phyloP scores from a whole-genome alignment of 805 yeast genomes.

The Candida hispaniensis region DNA sequence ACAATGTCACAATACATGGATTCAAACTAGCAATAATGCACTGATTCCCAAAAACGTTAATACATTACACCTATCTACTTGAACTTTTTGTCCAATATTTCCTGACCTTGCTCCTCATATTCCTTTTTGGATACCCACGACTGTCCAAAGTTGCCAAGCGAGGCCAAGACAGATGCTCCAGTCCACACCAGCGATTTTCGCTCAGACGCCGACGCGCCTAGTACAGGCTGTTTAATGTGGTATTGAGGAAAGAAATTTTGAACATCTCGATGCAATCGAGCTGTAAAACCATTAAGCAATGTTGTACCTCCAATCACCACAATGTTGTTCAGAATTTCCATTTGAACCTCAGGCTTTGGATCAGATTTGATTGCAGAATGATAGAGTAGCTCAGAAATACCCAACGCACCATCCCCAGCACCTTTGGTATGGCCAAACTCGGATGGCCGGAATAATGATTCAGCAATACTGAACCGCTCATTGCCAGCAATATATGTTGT shows the following conservation, averaged over 20 bases:
- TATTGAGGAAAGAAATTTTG: slow-evolving; percentile 44
- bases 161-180: slow-evolving; percentile 61
- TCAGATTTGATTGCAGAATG: slow-evolving; percentile 39
- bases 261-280: slow-evolving; percentile 46
- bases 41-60: slow-evolving; percentile 9
- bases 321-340: slow-evolving; percentile 36
- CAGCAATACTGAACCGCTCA: slow-evolving; percentile 47
- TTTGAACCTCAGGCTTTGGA: slow-evolving; percentile 35
- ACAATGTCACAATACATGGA: too few relatives aligned
- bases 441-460: slow-evolving; percentile 61
- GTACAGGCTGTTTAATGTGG: slow-evolving; percentile 33
- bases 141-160: slow-evolving; percentile 46
- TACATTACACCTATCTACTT: slow-evolving; percentile 24
- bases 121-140: slow-evolving; percentile 52
- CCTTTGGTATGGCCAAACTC: slow-evolving; percentile 37
- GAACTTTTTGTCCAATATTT: slow-evolving; percentile 31
- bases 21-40: too few relatives aligned
- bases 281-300: slow-evolving; percentile 44
- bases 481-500: slow-evolving; percentile 38
- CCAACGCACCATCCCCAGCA: slow-evolving; percentile 37
- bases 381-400: slow-evolving; percentile 38
- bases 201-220: slow-evolving; percentile 31
- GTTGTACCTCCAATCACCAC: slow-evolving; percentile 55
- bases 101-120: slow-evolving; percentile 50
- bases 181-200: slow-evolving; percentile 54